A percentile compares a stretch with the other conserved stretches of the same genome.
Evolutionary conservation across 2,329 filamentous ascomycete genomes (phyloP).

Genomic region (Elsinoe necatrix): DNA sequence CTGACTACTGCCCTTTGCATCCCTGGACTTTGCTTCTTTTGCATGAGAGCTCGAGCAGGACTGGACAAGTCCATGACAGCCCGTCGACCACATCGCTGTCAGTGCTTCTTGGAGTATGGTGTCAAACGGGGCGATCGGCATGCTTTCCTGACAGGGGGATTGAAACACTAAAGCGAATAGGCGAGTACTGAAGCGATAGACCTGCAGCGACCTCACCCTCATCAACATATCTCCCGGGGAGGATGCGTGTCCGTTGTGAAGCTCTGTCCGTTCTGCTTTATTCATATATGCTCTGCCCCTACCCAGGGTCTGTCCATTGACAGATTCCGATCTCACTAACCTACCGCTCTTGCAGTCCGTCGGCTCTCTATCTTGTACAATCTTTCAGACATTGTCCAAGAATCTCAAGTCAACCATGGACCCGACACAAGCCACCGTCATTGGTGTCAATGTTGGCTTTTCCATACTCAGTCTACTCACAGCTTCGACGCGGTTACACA

Average conservation of each 20-base stretch:
- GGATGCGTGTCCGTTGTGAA: constrained; percentile 10
- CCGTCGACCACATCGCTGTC: constrained; percentile 4
- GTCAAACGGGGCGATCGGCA: constrained; percentile 13
- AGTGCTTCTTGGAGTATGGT: not conserved
- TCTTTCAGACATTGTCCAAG: constrained; percentile 4
- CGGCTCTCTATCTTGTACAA: not conserved
- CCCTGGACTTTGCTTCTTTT: constrained; percentile 12
- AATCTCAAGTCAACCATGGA: constrained; percentile 1
- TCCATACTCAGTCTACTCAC: constrained; percentile 7
- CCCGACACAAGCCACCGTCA: constrained; percentile 10
- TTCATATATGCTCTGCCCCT: constrained; percentile 6
- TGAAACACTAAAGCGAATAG: constrained; percentile 5
- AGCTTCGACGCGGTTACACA: constrained; percentile 8
- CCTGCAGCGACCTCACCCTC: constrained; percentile 10
- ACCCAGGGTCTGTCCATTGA: constrained; percentile 6
- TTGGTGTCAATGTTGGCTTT: constrained; percentile 16
- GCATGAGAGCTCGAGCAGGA: constrained; percentile 12
- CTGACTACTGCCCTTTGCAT: not conserved
- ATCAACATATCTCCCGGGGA: not conserved
- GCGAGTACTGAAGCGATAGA: constrained; percentile 10
- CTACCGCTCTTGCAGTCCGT: not conserved
- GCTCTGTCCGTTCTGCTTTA: constrained; percentile 11
- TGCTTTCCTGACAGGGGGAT: not conserved
- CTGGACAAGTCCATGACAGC: constrained; percentile 8
- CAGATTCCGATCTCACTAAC: not conserved